Conservation (phyloP, 1,284 basidiomycete species). For the Moniliophthora roreri region DNA sequence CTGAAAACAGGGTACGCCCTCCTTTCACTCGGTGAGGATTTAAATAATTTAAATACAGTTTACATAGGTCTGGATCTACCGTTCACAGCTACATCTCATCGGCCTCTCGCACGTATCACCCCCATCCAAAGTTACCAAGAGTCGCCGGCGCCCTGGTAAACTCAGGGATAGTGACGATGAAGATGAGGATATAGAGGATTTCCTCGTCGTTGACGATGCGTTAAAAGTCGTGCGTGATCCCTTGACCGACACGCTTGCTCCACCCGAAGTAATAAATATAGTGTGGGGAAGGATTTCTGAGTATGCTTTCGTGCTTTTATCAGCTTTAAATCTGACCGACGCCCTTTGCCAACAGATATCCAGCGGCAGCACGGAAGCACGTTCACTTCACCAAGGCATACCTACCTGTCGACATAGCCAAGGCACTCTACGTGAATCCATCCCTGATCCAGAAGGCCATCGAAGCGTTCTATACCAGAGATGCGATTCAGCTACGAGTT, state of each 20-base stretch:
- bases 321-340: constrained; percentile 16
- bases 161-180: constrained; percentile 50
- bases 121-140: constrained; percentile 52
- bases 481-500: constrained; percentile 85
- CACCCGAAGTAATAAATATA: constrained; percentile 54
- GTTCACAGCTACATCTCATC: constrained; percentile 82
- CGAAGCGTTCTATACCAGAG: constrained; percentile 91
- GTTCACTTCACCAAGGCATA: constrained; percentile 81
- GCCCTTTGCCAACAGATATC: no score
- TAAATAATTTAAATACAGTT: constrained; percentile 26
- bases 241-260: constrained; percentile 54
- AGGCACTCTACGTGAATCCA: constrained; percentile 64
- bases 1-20: constrained; percentile 83
- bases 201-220: constrained; percentile 65
- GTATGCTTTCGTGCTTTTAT: constrained; percentile 33
- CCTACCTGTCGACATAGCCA: constrained; percentile 77
- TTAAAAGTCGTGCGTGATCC: constrained; percentile 61
- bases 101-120: constrained; percentile 75
- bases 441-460: constrained; percentile 82
- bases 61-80: constrained; percentile 88
- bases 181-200: constrained; percentile 50
- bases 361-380: constrained; percentile 66
- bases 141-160: constrained; percentile 39
- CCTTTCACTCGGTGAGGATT: constrained; percentile 31
- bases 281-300: constrained; percentile 70